phyloP scores from a whole-genome alignment of 169 alveolate genomes.

The Amoebophrya sp. region DNA sequence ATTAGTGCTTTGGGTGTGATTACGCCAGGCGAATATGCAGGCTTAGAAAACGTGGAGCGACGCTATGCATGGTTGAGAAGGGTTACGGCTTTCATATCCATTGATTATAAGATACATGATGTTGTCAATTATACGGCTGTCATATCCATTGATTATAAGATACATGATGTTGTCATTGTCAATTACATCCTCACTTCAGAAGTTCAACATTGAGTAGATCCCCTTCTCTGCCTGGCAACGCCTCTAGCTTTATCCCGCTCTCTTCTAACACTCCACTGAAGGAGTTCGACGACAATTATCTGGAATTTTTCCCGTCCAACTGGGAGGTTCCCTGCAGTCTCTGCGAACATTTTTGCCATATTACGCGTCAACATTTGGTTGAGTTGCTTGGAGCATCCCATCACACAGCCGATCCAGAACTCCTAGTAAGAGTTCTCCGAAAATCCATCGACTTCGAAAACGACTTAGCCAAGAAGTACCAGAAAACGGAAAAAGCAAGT shows the following conservation, averaged over 20 bases:
- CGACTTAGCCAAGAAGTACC: not conserved
- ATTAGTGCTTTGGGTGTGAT: no score
- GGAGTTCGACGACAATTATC: not conserved
- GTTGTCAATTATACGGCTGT: no score
- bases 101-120: no score
- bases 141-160: no score
- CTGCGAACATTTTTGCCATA: slow-evolving; percentile 29
- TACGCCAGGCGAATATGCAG: not conserved
- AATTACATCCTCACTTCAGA: no score
- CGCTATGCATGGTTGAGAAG: slow-evolving; percentile 7
- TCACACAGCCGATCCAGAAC: slow-evolving; percentile 5
- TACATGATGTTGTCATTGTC: no score
- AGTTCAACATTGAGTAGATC: no score
- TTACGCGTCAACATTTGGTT: slow-evolving; percentile 26
- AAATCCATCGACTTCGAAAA: not conserved
- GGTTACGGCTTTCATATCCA: no score
- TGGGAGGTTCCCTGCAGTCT: not conserved
- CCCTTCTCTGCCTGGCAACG: no score
- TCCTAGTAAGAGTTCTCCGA: slow-evolving; percentile 9
- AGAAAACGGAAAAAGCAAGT: no score
- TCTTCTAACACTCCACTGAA: no score
- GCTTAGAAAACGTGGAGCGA: slow-evolving; percentile 15
- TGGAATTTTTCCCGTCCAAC: not conserved
- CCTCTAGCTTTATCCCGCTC: no score
- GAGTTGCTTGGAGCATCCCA: slow-evolving; percentile 15